phyloP scores from a whole-genome alignment of 139 green algal genomes.

The Chlamydomonas eustigma region DNA sequence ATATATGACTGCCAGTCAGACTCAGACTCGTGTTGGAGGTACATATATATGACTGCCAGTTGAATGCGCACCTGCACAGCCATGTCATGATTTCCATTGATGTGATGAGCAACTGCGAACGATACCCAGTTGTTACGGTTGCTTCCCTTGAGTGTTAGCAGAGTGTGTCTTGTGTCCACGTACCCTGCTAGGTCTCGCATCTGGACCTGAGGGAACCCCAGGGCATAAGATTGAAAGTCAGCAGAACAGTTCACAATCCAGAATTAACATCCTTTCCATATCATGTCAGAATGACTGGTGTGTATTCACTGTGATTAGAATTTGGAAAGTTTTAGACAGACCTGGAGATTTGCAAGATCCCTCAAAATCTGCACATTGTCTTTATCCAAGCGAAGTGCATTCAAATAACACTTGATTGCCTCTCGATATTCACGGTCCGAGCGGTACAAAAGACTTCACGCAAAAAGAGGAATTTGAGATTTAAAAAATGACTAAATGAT shows the following conservation, averaged over 20 bases:
- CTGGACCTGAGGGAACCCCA: slow-evolving; percentile 66
- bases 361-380: slow-evolving; percentile 91
- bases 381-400: slow-evolving; percentile 88
- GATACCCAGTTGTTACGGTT: slow-evolving; percentile 88
- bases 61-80: slow-evolving; percentile 49
- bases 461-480: neutral
- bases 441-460: slow-evolving; percentile 83
- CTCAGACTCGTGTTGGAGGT: too few species aligned
- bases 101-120: slow-evolving; percentile 88
- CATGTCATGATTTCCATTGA: slow-evolving; percentile 74
- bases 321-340: too few species aligned
- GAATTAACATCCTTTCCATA: too few species aligned
- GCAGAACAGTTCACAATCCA: too few species aligned
- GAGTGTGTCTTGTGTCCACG: slow-evolving; percentile 80
- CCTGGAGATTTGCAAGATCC: slow-evolving; percentile 87
- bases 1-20: too few species aligned
- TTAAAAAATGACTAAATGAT: too few species aligned
- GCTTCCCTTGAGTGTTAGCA: slow-evolving; percentile 78
- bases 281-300: too few species aligned
- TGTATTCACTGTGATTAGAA: too few species aligned
- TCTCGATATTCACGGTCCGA: slow-evolving; percentile 91
- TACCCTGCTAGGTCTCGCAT: slow-evolving; percentile 89
- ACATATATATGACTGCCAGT: neutral
- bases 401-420: slow-evolving; percentile 99
- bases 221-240: too few species aligned